These are phyloP conservation scores for Pichia deserticola DNA, from an alignment of 805 yeast genomes.

Conservation along the genomic window DNA sequence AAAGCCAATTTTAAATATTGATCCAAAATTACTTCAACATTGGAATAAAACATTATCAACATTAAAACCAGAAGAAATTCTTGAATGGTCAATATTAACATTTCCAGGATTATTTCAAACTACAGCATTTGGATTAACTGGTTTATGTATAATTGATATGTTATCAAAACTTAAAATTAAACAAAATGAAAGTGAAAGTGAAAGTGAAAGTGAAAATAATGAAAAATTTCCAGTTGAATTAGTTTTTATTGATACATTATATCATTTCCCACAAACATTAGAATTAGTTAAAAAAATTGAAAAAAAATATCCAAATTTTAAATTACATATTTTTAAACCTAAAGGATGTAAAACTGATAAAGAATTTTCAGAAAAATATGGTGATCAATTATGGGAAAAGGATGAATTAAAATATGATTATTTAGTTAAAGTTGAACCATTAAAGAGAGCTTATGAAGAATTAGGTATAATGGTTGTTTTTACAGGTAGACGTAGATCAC, in stretches of 20 bases:
- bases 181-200: background rate
- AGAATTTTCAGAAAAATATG: constrained; percentile 63
- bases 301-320: constrained; percentile 40
- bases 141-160: constrained; percentile 82
- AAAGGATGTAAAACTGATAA: constrained; percentile 42
- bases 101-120: constrained; percentile 82
- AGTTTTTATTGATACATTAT: constrained; percentile 82
- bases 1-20: constrained; percentile 12
- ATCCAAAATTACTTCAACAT: constrained; percentile 45
- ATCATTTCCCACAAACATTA: constrained; percentile 91
- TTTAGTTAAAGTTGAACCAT: constrained; percentile 87
- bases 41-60: constrained; percentile 55
- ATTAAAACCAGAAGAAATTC: constrained; percentile 60
- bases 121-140: constrained; percentile 93
- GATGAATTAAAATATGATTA: constrained; percentile 80
- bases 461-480: constrained; percentile 74
- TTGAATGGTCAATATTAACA: constrained; percentile 77
- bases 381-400: constrained; percentile 74
- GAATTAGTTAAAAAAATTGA: constrained; percentile 59
- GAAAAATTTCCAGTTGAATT: constrained; percentile 49
- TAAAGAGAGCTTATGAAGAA: constrained; percentile 72
- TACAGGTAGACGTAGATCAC: constrained; percentile 86
- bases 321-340: constrained; percentile 65
- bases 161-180: constrained; percentile 42
- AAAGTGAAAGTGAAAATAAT: background rate